A percentile compares a stretch with the other conserved stretches of the same genome.
These are phyloP conservation scores for Lichtheimia hyalospora DNA, from an alignment of 371 early-diverging fungal species.

Conservation along the genomic window DNA sequence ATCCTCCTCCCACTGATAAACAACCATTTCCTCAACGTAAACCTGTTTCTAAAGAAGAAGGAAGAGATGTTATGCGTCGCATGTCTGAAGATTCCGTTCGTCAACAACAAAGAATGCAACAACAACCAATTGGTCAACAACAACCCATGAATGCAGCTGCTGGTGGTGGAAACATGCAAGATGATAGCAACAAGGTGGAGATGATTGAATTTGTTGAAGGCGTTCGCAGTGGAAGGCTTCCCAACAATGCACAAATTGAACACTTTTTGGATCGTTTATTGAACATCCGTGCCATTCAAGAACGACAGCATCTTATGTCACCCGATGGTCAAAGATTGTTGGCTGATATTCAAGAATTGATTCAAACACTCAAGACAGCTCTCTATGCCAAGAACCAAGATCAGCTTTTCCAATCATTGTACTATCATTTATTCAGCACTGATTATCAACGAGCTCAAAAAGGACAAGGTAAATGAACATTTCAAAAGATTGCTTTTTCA, in stretches of 20 bases:
- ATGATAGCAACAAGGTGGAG: slow-evolving; percentile 23
- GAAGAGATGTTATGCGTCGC: background rate
- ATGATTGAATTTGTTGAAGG: slow-evolving; percentile 50
- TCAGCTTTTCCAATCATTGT: slow-evolving; percentile 60
- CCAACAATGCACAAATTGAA: slow-evolving; percentile 58
- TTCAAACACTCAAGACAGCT: slow-evolving; percentile 41
- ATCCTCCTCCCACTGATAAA: no score
- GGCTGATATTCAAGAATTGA: slow-evolving; percentile 45
- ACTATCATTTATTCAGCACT: slow-evolving; percentile 44
- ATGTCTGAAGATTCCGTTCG: background rate
- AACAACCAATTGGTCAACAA: no score
- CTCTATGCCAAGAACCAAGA: slow-evolving; percentile 56
- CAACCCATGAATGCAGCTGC: no score
- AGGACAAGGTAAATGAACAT: no score
- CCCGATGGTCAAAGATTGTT: slow-evolving; percentile 48
- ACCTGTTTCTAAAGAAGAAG: no score
- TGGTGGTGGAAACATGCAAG: no score
- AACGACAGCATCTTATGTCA: slow-evolving; percentile 49
- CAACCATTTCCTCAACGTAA: no score
- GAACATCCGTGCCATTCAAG: slow-evolving; percentile 36
- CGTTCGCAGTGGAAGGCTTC: slow-evolving; percentile 56
- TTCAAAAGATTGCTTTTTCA: no score
- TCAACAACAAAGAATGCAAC: background rate
- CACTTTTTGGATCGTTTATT: slow-evolving; percentile 44
- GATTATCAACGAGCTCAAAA: background rate